These are phyloP conservation scores for Hirschfeldia incana DNA, from an alignment of 345 rosid genomes.

Conservation along the genomic window DNA sequence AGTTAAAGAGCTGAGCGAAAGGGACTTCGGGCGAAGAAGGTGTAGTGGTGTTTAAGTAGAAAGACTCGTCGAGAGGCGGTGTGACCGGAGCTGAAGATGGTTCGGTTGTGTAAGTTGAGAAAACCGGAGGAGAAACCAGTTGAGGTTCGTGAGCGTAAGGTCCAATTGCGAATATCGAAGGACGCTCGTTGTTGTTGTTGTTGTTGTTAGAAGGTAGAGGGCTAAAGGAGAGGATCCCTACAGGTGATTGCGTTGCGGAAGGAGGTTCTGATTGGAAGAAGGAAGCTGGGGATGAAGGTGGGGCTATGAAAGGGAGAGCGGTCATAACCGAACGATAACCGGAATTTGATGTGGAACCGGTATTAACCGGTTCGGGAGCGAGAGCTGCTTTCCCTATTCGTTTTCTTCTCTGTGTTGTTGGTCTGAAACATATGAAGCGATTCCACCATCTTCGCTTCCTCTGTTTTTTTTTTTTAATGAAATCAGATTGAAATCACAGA, in stretches of 20 bases:
- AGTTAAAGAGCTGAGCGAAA: conserved; percentile 78
- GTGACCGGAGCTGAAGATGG: conserved; percentile 98
- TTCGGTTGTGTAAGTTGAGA: conserved; percentile 89
- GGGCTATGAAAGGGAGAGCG: conserved; percentile 76
- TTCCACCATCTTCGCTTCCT: conserved; percentile 83
- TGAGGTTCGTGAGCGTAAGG: conserved; percentile 95
- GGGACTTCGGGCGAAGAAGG: conserved; percentile 99
- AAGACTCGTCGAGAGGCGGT: conserved; percentile 74
- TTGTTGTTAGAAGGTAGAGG: conserved; percentile 49
- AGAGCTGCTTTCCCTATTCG: conserved; percentile 71
- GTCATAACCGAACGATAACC: conserved; percentile 40
- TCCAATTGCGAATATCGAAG: conserved; percentile 88
- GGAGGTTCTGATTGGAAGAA: conserved; percentile 92
- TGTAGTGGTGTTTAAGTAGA: conserved; percentile 63
- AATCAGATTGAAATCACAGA: background rate
- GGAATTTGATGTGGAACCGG: conserved; percentile 40
- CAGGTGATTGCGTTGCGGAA: conserved; percentile 83
- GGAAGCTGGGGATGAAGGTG: conserved; percentile 97
- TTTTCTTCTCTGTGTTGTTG: conserved; percentile 53
- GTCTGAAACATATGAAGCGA: conserved; percentile 78
- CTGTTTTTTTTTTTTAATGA: background rate
- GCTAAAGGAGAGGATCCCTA: conserved; percentile 58
- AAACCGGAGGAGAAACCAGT: conserved; percentile 90
- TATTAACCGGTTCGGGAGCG: conserved; percentile 52
- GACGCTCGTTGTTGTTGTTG: conserved; percentile 38